Percentiles rank a stretch among this genome's conserved stretches.
phyloP scores from a whole-genome alignment of 2,329 filamentous ascomycete species.

The Gliomastix tumulicola region DNA sequence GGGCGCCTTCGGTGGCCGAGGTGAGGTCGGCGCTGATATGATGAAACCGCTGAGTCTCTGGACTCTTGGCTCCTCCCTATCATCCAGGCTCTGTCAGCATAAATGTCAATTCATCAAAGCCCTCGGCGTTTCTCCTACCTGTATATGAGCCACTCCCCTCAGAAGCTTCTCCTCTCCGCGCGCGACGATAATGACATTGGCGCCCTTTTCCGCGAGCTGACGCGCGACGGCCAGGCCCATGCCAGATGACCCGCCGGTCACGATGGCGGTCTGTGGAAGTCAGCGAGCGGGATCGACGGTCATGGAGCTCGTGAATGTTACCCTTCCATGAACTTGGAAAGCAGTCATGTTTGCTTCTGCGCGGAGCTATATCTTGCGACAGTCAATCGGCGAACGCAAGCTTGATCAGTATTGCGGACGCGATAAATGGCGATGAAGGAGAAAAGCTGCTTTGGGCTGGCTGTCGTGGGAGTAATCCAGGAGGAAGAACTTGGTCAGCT shows the following conservation, averaged over 20 bases:
- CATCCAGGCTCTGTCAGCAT: too few relatives aligned
- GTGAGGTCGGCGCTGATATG: slow-evolving; percentile 72
- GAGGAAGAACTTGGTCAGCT: background rate
- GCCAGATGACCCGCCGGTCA: slow-evolving; percentile 80
- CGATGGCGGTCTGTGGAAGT: slow-evolving; percentile 57
- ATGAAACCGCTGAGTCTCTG: slow-evolving; percentile 63
- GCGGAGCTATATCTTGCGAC: too few relatives aligned
- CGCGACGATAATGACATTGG: slow-evolving; percentile 72
- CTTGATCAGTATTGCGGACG: too few relatives aligned
- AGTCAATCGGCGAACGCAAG: too few relatives aligned
- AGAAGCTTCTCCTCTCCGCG: slow-evolving; percentile 64
- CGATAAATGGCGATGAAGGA: too few relatives aligned
- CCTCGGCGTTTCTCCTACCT: background rate
- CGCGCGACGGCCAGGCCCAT: slow-evolving; percentile 68
- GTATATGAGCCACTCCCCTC: slow-evolving; percentile 51
- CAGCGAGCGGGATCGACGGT: background rate
- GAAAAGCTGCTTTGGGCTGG: too few relatives aligned
- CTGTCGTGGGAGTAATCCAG: too few relatives aligned
- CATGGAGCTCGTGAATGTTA: background rate
- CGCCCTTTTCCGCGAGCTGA: slow-evolving; percentile 66
- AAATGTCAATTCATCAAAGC: too few relatives aligned
- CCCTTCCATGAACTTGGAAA: background rate
- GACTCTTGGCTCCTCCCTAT: slow-evolving; percentile 51
- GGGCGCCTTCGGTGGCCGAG: slow-evolving; percentile 53
- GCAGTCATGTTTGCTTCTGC: too few relatives aligned